A percentile compares a stretch with the other conserved stretches of the same genome.
Evolutionary conservation across 2,329 filamentous ascomycete genomes (phyloP).

Genomic region (Mollisia scopiformis): DNA sequence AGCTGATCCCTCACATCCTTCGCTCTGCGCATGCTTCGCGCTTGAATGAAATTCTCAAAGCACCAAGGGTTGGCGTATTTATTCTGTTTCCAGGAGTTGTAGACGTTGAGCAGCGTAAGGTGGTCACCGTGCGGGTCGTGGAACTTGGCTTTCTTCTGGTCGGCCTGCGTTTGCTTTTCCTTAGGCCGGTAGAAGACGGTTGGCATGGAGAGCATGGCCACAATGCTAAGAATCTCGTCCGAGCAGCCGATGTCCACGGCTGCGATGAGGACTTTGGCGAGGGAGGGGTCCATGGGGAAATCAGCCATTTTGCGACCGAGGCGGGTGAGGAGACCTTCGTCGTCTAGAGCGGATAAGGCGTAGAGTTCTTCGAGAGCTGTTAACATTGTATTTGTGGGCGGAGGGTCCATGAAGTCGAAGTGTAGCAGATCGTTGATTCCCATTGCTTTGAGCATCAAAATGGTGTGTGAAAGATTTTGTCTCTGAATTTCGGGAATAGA

Average conservation of each 20-base stretch:
- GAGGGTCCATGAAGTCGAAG: slow-evolving; percentile 99
- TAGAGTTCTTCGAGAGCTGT: slow-evolving; percentile 95
- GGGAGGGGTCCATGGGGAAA: slow-evolving; percentile 94
- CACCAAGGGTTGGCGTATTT: slow-evolving; percentile 89
- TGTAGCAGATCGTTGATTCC: slow-evolving; percentile 96
- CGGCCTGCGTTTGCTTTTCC: slow-evolving; percentile 94
- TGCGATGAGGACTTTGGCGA: slow-evolving; percentile 88
- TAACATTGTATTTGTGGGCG: slow-evolving; percentile 96
- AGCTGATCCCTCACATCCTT: slow-evolving; percentile 93
- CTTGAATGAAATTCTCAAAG: slow-evolving; percentile 97
- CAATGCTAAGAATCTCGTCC: slow-evolving; percentile 92
- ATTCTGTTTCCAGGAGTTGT: slow-evolving; percentile 92
- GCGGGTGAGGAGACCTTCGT: slow-evolving; percentile 91
- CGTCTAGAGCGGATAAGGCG: slow-evolving; percentile 86
- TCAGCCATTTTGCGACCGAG: slow-evolving; percentile 97
- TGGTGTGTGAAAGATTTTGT: slow-evolving; percentile 89
- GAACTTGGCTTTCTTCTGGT: slow-evolving; percentile 97
- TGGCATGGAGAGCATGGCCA: slow-evolving; percentile 88
- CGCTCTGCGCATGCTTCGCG: slow-evolving; percentile 82
- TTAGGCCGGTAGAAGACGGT: slow-evolving; percentile 94
- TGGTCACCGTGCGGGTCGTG: slow-evolving; percentile 95
- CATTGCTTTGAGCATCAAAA: slow-evolving; percentile 98
- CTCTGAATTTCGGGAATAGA: slow-evolving; percentile 96
- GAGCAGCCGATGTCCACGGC: slow-evolving; percentile 87
- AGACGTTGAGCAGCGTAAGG: slow-evolving; percentile 92